phyloP scores from a whole-genome alignment of 495 filamentous ascomycete genomes.

The Talaromyces ruber region DNA sequence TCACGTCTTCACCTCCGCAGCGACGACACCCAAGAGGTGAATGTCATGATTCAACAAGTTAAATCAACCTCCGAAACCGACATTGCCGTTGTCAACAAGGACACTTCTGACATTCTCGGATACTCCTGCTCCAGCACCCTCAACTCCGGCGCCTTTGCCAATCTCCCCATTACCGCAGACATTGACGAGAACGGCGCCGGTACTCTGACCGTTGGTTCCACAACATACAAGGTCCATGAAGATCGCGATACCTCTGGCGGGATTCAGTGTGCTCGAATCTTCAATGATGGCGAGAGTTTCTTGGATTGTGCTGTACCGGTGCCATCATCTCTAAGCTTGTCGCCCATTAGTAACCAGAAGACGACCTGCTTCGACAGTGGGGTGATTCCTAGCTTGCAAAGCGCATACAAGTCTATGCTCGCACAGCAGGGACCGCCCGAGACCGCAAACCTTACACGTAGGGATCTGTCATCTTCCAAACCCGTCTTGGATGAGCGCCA shows the following conservation, averaged over 20 bases:
- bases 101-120: neutral
- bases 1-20: neutral
- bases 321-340: neutral
- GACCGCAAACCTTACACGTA: neutral
- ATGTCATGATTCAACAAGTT: neutral
- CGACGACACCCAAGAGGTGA: neutral
- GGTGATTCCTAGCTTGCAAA: neutral
- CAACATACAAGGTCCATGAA: neutral
- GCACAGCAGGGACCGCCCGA: neutral
- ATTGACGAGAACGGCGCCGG: neutral
- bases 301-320: slow-evolving; percentile 5
- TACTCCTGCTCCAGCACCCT: neutral
- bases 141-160: neutral
- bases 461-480: neutral
- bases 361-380: neutral
- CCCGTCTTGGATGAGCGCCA: neutral
- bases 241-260: slow-evolving; percentile 4
- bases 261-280: slow-evolving; percentile 5
- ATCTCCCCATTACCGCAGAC: neutral
- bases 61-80: neutral
- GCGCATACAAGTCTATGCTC: neutral
- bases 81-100: neutral
- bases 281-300: slow-evolving; percentile 3
- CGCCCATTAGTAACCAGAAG: neutral
- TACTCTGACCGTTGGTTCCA: neutral